Base-by-base conservation (phyloP, 2,329 filamentous ascomycete species). In the Cercospora sp. region DNA sequence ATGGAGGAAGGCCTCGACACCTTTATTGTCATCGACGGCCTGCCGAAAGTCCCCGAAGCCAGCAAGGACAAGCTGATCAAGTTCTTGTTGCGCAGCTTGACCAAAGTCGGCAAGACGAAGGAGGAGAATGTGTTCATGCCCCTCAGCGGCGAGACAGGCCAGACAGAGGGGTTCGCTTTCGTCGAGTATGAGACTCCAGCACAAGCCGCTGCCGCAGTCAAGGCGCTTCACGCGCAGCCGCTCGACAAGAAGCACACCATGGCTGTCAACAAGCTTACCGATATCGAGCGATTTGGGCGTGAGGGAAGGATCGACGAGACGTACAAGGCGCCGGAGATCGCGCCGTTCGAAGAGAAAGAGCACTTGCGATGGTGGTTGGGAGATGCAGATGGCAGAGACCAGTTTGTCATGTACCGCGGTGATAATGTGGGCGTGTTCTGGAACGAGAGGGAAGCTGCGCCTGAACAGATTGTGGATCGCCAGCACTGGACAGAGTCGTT, bases 401-500 rank as follows among this genome's bases (percentile, higher is more conserved):
- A 99, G 84, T 95, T 98, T 76, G 92, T 92, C 80, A 93, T 98
- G 88, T 97, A 91, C 85, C 90, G 92, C 63, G 91, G 90, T 74
- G 95, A 99, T 63, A 91, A 90, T 71, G 95, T 99, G 43, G 94
- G 93, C 68, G 91, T 99, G 5, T 97, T 91, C 86, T 99, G 94
- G 94, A 98, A 98, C 85, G 97, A 96, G 85, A 95, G 97, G 83
- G 94, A 91, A 82, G 94, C 97, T 69, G 82, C 86, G 24, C 93
- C 94, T 4, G 95, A 99, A 81, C 89, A 88, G 71, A 88, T 97
- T 43, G 92, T 99, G 67, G 94, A 98, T 78, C 90, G 95, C 74
- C 89, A 91, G 77, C 92, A 96, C 85, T 99, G 95, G 95, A 99
- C 95, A 69, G 95, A 99, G 82, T 92, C 92, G 43, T 99, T 99